These are phyloP conservation scores for Escovopsis weberi DNA, from an alignment of 2,329 filamentous ascomycete species.

Conservation along the genomic window DNA sequence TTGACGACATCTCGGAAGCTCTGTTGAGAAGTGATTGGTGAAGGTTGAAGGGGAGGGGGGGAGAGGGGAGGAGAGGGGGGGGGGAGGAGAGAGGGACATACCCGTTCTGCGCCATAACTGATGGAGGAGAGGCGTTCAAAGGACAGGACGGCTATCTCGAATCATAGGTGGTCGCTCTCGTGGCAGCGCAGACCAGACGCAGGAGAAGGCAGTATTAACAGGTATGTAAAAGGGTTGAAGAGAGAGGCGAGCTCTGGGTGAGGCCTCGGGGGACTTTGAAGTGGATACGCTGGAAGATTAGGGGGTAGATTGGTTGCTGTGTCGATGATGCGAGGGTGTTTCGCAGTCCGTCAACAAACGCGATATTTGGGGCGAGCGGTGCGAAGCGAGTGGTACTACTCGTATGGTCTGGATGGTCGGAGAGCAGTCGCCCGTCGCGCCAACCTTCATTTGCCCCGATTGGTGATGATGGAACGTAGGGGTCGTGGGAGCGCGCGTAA, in stretches of 20 bases:
- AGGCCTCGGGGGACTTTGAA: background rate
- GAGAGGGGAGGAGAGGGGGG: background rate
- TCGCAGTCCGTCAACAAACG: background rate
- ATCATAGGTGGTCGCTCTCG: background rate
- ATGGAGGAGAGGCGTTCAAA: conserved; percentile 3
- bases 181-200: too few relatives aligned
- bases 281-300: background rate
- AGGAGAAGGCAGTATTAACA: background rate
- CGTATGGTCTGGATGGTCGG: background rate
- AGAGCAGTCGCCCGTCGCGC: conserved; percentile 1
- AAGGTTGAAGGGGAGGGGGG: too few relatives aligned
- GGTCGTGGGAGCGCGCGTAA: background rate
- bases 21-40: too few relatives aligned
- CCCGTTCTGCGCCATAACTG: conserved; percentile 21
- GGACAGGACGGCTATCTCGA: conserved; percentile 4
- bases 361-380: background rate
- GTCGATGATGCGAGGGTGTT: background rate
- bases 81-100: conserved; percentile 4
- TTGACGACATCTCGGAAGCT: too few relatives aligned
- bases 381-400: background rate
- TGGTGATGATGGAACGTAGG: background rate
- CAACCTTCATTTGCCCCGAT: background rate
- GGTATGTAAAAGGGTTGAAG: background rate
- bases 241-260: background rate
- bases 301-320: background rate